phyloP scores from a whole-genome alignment of 352 stramenopile genomes.

The Globisporangium uncinulatum region DNA sequence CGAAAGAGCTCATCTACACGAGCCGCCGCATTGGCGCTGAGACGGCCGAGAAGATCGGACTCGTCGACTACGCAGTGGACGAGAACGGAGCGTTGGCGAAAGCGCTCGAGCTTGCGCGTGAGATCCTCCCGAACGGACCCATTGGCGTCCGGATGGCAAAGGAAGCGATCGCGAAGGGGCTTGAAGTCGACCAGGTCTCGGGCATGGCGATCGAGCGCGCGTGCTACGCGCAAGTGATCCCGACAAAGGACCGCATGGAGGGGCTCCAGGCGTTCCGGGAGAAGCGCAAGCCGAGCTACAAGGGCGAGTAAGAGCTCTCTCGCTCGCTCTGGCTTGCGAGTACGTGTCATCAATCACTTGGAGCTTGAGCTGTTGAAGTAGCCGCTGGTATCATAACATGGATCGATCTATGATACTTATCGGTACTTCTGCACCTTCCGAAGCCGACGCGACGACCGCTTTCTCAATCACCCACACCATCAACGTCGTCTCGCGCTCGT shows the following conservation, averaged over 20 bases:
- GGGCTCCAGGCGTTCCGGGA: constrained; percentile 90
- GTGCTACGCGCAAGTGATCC: constrained; percentile 89
- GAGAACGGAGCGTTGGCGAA: constrained; percentile 60
- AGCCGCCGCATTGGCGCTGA: constrained; percentile 73
- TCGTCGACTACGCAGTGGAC: constrained; percentile 87
- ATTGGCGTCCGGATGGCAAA: constrained; percentile 82
- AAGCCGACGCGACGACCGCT: constrained; percentile 18
- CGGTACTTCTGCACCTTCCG: neutral
- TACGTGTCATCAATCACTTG: too few species aligned
- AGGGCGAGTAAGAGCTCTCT: constrained; percentile 11
- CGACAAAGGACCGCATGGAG: constrained; percentile 91
- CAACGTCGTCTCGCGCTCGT: constrained; percentile 40
- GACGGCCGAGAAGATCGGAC: constrained; percentile 73
- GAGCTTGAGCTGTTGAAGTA: too few species aligned
- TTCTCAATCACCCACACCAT: constrained; percentile 35
- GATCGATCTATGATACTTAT: too few species aligned
- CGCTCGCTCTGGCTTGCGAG: neutral
- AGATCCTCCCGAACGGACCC: constrained; percentile 90
- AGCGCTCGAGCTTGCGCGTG: constrained; percentile 75
- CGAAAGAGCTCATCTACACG: constrained; percentile 95
- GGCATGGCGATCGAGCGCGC: constrained; percentile 90
- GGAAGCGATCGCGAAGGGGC: constrained; percentile 41
- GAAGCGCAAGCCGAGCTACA: constrained; percentile 85
- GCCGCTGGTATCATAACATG: too few species aligned
- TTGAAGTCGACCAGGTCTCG: constrained; percentile 73